Conservation (phyloP, 768 basidiomycete species). For the Scleroderma citrinum region DNA sequence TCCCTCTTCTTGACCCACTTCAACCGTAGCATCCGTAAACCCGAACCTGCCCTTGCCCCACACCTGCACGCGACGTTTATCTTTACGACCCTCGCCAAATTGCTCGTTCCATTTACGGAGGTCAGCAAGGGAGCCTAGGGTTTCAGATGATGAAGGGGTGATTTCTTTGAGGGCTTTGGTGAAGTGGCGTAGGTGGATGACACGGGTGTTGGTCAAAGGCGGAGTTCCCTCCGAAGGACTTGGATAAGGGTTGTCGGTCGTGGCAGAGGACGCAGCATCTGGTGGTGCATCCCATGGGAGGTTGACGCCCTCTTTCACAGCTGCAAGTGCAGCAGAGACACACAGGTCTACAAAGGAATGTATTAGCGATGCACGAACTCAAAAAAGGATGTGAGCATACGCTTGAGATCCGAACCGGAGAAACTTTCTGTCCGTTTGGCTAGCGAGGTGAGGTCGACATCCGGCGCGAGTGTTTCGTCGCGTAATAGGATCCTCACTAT, state of each 20-base stretch:
- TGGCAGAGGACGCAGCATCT: conserved; percentile 2
- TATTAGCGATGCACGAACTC: conserved; percentile 3
- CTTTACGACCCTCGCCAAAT: conserved; percentile 79
- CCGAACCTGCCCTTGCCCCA: conserved; percentile 91
- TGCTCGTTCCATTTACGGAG: conserved; percentile 90
- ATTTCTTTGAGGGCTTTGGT: conserved; percentile 83
- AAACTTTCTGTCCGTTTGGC: conserved; percentile 77
- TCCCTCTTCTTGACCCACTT: conserved; percentile 31
- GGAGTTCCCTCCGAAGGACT: conserved; percentile 6
- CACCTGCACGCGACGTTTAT: conserved; percentile 60
- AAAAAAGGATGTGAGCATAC: conserved; percentile 40
- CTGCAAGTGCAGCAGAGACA: conserved; percentile 86
- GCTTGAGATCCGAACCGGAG: conserved; percentile 93
- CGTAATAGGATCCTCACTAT: conserved; percentile 83
- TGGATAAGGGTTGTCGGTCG: not conserved
- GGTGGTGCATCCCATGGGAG: conserved; percentile 62
- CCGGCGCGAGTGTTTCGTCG: conserved; percentile 65
- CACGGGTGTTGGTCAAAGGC: conserved; percentile 25
- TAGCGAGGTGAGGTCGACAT: conserved; percentile 54
- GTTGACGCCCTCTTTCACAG: conserved; percentile 77
- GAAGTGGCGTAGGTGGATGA: conserved; percentile 62
- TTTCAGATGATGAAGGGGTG: conserved; percentile 83
- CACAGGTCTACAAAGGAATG: conserved; percentile 61
- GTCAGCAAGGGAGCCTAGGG: conserved; percentile 66
- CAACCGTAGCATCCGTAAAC: conserved; percentile 47